A percentile compares a stretch with the other conserved stretches of the same genome.
phyloP scores from a whole-genome alignment of 192 early-diverging fungal species.

The Oehlia diaphana region DNA sequence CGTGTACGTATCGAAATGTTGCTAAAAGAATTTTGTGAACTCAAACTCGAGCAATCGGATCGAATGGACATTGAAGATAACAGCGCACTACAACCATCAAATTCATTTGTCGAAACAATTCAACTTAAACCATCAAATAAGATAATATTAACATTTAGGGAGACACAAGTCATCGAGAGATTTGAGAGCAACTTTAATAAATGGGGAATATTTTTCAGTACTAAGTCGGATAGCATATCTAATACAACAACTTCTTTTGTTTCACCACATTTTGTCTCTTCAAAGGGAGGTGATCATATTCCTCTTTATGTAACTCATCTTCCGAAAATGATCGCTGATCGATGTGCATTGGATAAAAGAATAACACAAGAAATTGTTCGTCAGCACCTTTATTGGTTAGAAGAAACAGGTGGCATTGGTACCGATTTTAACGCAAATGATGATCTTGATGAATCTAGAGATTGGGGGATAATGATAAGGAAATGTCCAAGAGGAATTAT shows the following conservation, averaged over 20 bases:
- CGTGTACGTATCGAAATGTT: slow-evolving; percentile 65
- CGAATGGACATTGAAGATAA: not conserved
- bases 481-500: slow-evolving; percentile 63
- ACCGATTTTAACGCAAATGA: not conserved
- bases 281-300: slow-evolving; percentile 23
- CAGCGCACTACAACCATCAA: not conserved
- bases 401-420: slow-evolving; percentile 33
- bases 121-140: slow-evolving; percentile 44
- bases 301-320: slow-evolving; percentile 42
- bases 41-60: not conserved
- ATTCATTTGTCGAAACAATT: slow-evolving; percentile 38
- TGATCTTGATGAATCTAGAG: not conserved
- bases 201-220: slow-evolving; percentile 19
- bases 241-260: slow-evolving; percentile 3
- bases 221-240: not conserved
- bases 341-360: slow-evolving; percentile 56
- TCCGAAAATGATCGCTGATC: slow-evolving; percentile 58
- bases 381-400: slow-evolving; percentile 49
- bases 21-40: slow-evolving; percentile 37
- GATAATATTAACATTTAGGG: slow-evolving; percentile 40
- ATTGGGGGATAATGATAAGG: slow-evolving; percentile 32
- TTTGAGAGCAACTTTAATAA: slow-evolving; percentile 22
- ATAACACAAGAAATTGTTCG: slow-evolving; percentile 50
- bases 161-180: slow-evolving; percentile 34
- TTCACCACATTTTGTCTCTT: not conserved